Base-by-base conservation (phyloP, 805 yeast genomes). In the Barnettozyma sucrosica region DNA sequence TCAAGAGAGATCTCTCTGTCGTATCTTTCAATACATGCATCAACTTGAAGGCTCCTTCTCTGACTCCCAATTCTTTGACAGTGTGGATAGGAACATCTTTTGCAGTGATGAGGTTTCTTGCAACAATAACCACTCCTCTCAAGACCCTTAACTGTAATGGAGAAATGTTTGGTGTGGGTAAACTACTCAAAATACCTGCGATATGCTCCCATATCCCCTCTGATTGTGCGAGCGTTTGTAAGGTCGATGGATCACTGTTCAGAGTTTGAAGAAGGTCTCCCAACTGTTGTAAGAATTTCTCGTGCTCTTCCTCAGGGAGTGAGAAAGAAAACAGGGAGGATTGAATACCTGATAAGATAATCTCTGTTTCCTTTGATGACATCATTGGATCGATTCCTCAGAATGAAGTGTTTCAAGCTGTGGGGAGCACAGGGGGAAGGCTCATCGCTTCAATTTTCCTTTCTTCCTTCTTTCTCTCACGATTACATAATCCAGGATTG, bases 51-150 rank as follows among this genome's bases (percentile, higher is more conserved):
- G 47, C 37, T 3, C 18, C 36, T 2, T 19, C 9, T 41, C 51
- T 24, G 3, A 56, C 36, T 5, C 42, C 40, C 7, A 61, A 30
- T 1, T 53, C 50, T 43, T 21, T 37, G 20, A 32, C 44, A 26
- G 24, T 21, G 33, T 60, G 65, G 5, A 71, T 64, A 5, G 59
- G 45, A 5, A 49, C 56, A 26, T 66, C 62, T 34, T 66, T 64
- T 33, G 61, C 52, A 1, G 67, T 68, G 1, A 72, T 66, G 21
- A 77, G 52, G 53, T 78, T 79, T 50, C 85, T 62, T 25, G 71
- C 62, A n/a, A 79, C 47, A n/a, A 80, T 51, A 1, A 77, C 47
- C 1, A 71, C 53, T 2, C 81, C 85, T 54, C 83, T 64, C 3
- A 73, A 46, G 3, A 71, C 51, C 38, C 83, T 62, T 7, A 64